Evolutionary conservation across 192 early-diverging fungal genomes (phyloP).

Genomic region (Coemansia sp.): DNA sequence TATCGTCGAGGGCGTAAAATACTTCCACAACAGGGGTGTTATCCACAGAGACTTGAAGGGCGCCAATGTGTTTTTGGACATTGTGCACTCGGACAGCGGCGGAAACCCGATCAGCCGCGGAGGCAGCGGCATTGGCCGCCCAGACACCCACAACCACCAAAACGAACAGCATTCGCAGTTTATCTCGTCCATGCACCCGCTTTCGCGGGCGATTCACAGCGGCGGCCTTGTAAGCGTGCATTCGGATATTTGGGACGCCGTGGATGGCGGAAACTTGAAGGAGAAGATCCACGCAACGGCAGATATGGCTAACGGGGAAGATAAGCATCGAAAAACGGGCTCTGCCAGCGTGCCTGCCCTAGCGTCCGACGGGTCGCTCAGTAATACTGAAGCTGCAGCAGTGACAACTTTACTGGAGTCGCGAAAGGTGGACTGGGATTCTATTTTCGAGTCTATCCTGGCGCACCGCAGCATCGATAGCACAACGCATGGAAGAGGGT

Average conservation of each 20-base stretch:
- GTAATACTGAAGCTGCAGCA: not conserved
- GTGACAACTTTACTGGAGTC: not conserved
- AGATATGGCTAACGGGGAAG: not conserved
- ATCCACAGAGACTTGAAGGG: conserved; percentile 93
- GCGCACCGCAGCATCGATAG: conserved; percentile 21
- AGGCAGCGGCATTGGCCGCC: conserved; percentile 33
- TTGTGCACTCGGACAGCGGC: conserved; percentile 37
- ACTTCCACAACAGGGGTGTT: conserved; percentile 49
- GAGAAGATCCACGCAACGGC: conserved; percentile 19
- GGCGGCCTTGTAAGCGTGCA: conserved; percentile 16
- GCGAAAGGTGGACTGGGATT: conserved; percentile 50
- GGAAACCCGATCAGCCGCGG: conserved; percentile 37
- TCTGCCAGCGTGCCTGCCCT: not conserved
- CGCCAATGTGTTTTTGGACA: conserved; percentile 77
- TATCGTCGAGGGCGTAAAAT: conserved; percentile 76
- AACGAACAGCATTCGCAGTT: not conserved
- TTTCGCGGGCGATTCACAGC: not conserved
- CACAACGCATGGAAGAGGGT: not conserved
- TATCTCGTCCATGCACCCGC: not conserved
- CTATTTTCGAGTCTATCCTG: conserved; percentile 41
- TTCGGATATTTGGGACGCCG: conserved; percentile 37
- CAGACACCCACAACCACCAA: not conserved
- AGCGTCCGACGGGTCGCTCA: not conserved
- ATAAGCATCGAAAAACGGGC: not conserved
- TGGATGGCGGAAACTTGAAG: conserved; percentile 44